Conservation (phyloP, 176 grass and related monocot genomes). For the Hordeum marinum region DNA sequence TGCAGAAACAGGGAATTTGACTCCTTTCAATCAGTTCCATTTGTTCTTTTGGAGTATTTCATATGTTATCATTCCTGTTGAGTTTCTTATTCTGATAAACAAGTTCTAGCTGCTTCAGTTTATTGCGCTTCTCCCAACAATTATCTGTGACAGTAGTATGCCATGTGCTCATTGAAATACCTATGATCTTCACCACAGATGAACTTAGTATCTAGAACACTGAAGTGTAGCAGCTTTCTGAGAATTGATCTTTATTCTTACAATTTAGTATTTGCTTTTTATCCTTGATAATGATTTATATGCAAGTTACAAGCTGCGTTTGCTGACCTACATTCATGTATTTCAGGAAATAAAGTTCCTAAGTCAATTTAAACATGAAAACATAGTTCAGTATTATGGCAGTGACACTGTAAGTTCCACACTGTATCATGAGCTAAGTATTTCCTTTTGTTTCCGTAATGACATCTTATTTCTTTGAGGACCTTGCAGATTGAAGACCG, state of each 20-base stretch:
- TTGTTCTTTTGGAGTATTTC: conserved; percentile 3
- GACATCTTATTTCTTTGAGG: conserved; percentile 24
- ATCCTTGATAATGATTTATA: neutral
- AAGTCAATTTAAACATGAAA: conserved; percentile 90
- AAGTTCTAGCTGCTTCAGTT: neutral
- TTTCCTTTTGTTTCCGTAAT: neutral
- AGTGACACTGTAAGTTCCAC: conserved; percentile 76
- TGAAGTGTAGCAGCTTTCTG: neutral
- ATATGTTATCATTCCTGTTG: conserved; percentile 6
- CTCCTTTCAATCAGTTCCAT: neutral
- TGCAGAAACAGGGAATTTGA: neutral
- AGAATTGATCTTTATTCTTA: neutral
- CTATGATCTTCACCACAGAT: neutral
- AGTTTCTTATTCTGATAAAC: conserved; percentile 4
- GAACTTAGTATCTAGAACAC: neutral
- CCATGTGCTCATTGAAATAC: conserved; percentile 9
- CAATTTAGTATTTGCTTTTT: neutral
- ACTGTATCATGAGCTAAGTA: conserved; percentile 3
- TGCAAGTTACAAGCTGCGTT: neutral
- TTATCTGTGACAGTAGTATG: neutral
- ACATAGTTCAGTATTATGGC: conserved; percentile 96
- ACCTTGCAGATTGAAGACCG: conserved; percentile 55
- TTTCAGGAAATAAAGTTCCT: conserved; percentile 96
- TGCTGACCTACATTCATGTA: conserved; percentile 32
- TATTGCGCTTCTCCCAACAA: neutral